Evolutionary conservation across 2,329 filamentous ascomycete genomes (phyloP).

Genomic region (Colletotrichum lupini): DNA sequence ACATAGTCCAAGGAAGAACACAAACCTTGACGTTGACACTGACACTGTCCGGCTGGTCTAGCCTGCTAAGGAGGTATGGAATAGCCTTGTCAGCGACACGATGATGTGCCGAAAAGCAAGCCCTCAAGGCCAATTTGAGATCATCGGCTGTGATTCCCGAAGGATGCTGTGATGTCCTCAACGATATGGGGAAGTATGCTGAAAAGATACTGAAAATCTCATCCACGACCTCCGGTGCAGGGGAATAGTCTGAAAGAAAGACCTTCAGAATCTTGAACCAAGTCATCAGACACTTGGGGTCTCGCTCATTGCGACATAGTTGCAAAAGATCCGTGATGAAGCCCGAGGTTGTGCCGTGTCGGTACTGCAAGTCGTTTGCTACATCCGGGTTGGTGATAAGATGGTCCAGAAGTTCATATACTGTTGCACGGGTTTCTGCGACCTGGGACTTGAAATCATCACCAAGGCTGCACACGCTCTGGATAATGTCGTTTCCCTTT

Average conservation of each 20-base stretch:
- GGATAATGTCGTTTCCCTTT: constrained; percentile 60
- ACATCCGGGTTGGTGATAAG: constrained; percentile 58
- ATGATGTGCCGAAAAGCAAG: constrained; percentile 64
- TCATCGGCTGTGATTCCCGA: constrained; percentile 66
- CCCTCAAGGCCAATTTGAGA: constrained; percentile 63
- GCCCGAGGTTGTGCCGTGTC: constrained; percentile 53
- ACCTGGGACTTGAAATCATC: constrained; percentile 68
- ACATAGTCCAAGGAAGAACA: neutral
- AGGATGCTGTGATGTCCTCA: constrained; percentile 61
- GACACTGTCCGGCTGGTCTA: constrained; percentile 69
- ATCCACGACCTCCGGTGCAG: constrained; percentile 57
- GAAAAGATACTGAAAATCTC: constrained; percentile 67
- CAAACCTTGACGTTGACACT: constrained; percentile 67
- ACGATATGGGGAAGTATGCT: constrained; percentile 70
- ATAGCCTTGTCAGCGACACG: constrained; percentile 58
- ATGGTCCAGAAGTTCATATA: constrained; percentile 60
- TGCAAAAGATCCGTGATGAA: constrained; percentile 63
- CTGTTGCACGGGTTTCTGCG: constrained; percentile 60
- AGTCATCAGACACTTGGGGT: constrained; percentile 65
- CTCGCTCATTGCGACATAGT: constrained; percentile 65
- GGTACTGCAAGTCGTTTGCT: constrained; percentile 55
- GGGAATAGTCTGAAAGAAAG: constrained; percentile 58
- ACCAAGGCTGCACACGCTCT: constrained; percentile 60
- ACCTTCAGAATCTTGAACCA: constrained; percentile 65
- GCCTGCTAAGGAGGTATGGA: constrained; percentile 65